phyloP scores from a whole-genome alignment of 31 red algal species.

The Odonthalia washingtoniensis region DNA sequence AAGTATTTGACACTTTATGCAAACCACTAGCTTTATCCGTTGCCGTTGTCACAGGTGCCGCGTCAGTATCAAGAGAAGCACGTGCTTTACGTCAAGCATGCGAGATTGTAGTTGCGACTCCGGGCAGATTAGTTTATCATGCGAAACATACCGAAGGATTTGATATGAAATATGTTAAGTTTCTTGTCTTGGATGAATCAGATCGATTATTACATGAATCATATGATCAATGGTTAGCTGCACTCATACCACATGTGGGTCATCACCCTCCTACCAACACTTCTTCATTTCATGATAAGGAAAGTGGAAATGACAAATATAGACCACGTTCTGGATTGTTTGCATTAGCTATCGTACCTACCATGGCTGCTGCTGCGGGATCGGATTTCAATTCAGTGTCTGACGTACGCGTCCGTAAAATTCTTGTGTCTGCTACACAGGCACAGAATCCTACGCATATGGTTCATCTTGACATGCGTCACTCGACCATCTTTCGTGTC shows the following conservation, averaged over 20 bases:
- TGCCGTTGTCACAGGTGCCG: constrained; percentile 35
- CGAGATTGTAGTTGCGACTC: constrained; percentile 91
- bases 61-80: constrained; percentile 58
- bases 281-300: background rate
- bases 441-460: constrained; percentile 81
- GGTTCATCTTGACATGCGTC: constrained; percentile 57
- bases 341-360: constrained; percentile 43
- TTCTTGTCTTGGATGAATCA: constrained; percentile 93
- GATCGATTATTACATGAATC: constrained; percentile 89
- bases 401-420: constrained; percentile 74
- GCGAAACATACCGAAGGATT: constrained; percentile 52
- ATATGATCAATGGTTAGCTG: constrained; percentile 75
- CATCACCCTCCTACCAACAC: background rate
- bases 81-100: constrained; percentile 10
- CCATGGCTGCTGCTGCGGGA: constrained; percentile 10
- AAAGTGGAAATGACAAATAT: constrained; percentile 8
- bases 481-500: constrained; percentile 1
- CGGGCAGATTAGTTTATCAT: constrained; percentile 89
- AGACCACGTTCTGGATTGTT: constrained; percentile 34
- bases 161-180: constrained; percentile 63
- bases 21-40: constrained; percentile 37
- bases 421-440: constrained; percentile 97
- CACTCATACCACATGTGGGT: constrained; percentile 54
- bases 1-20: constrained; percentile 65
- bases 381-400: constrained; percentile 20